phyloP scores from a whole-genome alignment of 2,329 filamentous ascomycete genomes.

The Gaeumannomyces sp. region DNA sequence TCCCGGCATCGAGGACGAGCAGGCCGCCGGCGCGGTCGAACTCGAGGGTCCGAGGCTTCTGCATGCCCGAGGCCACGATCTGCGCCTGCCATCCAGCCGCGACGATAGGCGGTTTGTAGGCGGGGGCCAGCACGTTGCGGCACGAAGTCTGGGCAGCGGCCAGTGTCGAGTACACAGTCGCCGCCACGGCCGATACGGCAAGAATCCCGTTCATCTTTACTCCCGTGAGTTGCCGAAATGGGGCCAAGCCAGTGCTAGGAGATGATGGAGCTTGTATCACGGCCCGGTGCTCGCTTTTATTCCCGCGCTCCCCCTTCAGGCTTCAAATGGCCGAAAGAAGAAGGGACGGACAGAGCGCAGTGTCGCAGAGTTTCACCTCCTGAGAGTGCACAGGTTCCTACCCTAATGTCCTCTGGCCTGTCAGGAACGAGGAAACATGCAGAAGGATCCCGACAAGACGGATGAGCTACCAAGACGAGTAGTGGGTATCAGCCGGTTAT shows the following conservation, averaged over 20 bases:
- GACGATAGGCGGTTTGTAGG: conserved; percentile 30
- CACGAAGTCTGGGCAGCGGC: conserved; percentile 21
- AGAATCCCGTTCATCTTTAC: conserved; percentile 15
- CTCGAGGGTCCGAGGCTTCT: conserved; percentile 35
- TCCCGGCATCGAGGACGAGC: conserved; percentile 37
- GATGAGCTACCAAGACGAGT: background rate
- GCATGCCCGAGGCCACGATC: conserved; percentile 35
- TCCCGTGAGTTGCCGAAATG: background rate
- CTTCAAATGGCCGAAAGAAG: too few relatives aligned
- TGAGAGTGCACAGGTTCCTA: too few relatives aligned
- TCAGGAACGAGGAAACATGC: background rate
- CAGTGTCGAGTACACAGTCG: conserved; percentile 14
- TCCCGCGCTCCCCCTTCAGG: background rate
- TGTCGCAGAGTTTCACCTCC: too few relatives aligned
- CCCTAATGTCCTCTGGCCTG: too few relatives aligned
- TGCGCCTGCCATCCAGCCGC: conserved; percentile 38
- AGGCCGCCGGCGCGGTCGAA: conserved; percentile 39
- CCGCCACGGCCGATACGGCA: conserved; percentile 13
- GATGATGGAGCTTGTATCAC: background rate
- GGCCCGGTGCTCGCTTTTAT: background rate
- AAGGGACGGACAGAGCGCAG: too few relatives aligned
- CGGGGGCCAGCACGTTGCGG: conserved; percentile 28
- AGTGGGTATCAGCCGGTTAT: background rate
- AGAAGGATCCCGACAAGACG: background rate
- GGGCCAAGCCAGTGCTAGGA: background rate